Base-by-base conservation (phyloP, 352 stramenopile genomes). In the Globisporangium iwayamae region DNA sequence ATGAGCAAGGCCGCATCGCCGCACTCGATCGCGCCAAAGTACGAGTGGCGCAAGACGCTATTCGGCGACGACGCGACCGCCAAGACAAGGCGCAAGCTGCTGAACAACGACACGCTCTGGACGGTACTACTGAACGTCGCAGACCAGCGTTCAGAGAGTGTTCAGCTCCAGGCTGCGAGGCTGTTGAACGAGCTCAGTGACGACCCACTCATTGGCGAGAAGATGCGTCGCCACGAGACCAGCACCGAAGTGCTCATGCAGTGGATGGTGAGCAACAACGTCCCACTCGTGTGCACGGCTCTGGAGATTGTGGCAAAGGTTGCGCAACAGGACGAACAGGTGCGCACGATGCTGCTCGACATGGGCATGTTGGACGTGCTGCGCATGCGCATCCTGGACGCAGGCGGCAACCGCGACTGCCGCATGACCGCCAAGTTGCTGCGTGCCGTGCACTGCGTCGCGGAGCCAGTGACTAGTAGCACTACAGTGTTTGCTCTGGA, bases 11-110 rank as follows among this genome's bases (percentile, higher is more conserved):
- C 76, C 0, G 73, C 75, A 14, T 85, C 75, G 3, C 67, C 76
- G 0, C 63, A 70, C 9, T 63, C 71, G 7, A 56, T 77, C 18
- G 74, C 71, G 32, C 70, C 56, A 3, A 55, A 68, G 25, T 87
- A 87, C 68, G 76, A 81, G 57, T 80, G 80, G 71, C 71, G 83
- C 13, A 84, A 83, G 61, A 72, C 71, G 50, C 57, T 90, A 14
- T 86, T 92, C 41, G 81, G 83, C 0, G 80, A 90, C 30, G 83
- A 92, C 52, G 67, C 68, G 2, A 67, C 69, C 0, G 69, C 66
- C 43, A 87, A 83, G 55, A 92, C 75, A 1, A 59, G 77, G 13
- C 66, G 70, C 2, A 89, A 89, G 53, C 67, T 92, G 7, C 55
- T 89, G 10, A 57, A 53, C 1, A 89, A 78, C 48, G 68, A 78